phyloP scores from a whole-genome alignment of 2,329 filamentous ascomycete genomes.

The Penicillium oxalicum region DNA sequence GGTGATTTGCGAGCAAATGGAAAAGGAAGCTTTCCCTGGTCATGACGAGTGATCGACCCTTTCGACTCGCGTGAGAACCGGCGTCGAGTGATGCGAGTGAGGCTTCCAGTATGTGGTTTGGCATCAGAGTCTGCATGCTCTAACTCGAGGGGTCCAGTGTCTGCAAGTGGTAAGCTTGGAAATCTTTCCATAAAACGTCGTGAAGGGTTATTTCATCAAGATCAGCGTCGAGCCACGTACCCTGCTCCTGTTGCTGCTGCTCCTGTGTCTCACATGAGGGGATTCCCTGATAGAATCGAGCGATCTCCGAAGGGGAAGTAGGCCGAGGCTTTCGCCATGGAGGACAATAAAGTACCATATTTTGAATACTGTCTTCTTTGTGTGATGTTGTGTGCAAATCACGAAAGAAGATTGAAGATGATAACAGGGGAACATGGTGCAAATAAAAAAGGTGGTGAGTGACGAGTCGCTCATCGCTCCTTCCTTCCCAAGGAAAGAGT shows the following conservation, averaged over 20 bases:
- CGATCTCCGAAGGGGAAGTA: constrained; percentile 10
- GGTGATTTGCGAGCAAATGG: constrained; percentile 17
- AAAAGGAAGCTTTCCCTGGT: constrained; percentile 13
- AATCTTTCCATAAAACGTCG: too few species aligned
- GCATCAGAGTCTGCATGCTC: constrained; percentile 6
- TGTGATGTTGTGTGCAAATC: background rate
- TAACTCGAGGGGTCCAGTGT: constrained; percentile 1
- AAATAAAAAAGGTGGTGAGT: too few species aligned
- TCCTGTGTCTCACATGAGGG: background rate
- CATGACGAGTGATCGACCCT: constrained; percentile 13
- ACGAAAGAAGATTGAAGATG: background rate
- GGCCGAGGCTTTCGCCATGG: constrained; percentile 18
- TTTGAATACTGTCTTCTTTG: constrained; percentile 10
- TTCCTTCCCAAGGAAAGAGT: too few species aligned
- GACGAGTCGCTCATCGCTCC: too few species aligned
- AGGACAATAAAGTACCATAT: constrained; percentile 21
- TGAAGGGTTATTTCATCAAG: background rate
- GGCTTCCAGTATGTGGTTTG: constrained; percentile 13
- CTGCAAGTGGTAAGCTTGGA: constrained; percentile 3
- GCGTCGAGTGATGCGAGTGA: constrained; percentile 28
- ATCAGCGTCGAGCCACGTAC: background rate
- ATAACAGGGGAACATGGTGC: background rate
- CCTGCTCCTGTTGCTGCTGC: constrained; percentile 11
- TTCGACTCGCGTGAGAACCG: constrained; percentile 30
- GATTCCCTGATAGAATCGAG: constrained; percentile 9